Evolutionary conservation across 805 yeast species (phyloP), one percentile per base, ranked within the genome.

Genomic region (Debaryomyces tyrocola): DNA sequence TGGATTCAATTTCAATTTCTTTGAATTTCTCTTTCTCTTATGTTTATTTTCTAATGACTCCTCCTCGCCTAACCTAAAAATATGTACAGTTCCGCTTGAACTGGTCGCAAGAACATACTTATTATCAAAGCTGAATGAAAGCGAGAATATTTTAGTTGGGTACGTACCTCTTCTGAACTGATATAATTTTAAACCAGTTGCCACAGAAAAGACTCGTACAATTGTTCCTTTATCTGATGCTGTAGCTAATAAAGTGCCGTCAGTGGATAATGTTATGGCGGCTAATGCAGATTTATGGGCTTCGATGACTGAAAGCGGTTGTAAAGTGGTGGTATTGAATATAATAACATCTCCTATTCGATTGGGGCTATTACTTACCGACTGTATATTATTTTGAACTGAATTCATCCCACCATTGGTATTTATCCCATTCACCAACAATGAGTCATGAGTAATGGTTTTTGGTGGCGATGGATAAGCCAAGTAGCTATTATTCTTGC

Each of bases 221-320:
- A 94, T 82, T 0, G 98, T 94, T 1, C 99, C 99, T 59, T 89
- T 88, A 31, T 78, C 82, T 0, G 96, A 88, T 5, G 97, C 90
- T 0, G 97, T 88, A 0, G 97, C 97, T 38, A 92, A 73, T 52
- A 88, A 69, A 2, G 80, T 73, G 0, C 97, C 97, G 57, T 87
- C 91, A 28, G 74, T 73, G 42, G 90, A 87, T 14, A 94, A 62
- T 1, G 85, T 70, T 40, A 90, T 64, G 1, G 82, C 76, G 2
- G 90, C 86, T 37, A 92, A 62, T 1, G 87, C 83, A 0, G 90
- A 73, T 57, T 86, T 87, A 65, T 94, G 98, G 1, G 97, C 96
- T 58, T 85, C 88, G 4, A 92, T 79, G 1, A 88, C 85, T 48
- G 88, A 87, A 28, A 90, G 60, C 0, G 96, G 96, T 48, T 83